Conservation (phyloP, 2,329 filamentous ascomycete genomes). For the Alternaria arbusti region DNA sequence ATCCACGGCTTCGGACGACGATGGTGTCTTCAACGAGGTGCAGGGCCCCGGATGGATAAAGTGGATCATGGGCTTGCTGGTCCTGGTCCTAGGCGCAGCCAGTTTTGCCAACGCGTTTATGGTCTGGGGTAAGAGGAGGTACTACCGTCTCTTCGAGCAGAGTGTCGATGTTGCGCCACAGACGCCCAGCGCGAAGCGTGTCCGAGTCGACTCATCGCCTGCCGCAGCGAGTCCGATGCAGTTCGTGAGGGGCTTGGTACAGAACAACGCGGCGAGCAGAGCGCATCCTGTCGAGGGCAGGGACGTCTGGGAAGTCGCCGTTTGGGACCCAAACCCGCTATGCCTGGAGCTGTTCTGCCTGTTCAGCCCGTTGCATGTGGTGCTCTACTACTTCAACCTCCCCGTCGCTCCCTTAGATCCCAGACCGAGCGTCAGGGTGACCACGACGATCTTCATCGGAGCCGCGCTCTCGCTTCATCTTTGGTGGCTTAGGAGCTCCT, state of each 20-base stretch:
- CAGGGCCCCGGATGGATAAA: conserved; percentile 66
- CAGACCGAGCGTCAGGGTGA: conserved; percentile 82
- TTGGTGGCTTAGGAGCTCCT: conserved; percentile 73
- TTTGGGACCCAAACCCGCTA: conserved; percentile 92
- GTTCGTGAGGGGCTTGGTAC: conserved; percentile 71
- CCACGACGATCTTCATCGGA: conserved; percentile 81
- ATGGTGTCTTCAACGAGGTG: conserved; percentile 79
- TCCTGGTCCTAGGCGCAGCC: conserved; percentile 71
- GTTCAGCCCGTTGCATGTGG: conserved; percentile 92
- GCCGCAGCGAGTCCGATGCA: conserved; percentile 78
- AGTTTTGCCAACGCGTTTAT: conserved; percentile 81
- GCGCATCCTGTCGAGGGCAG: conserved; percentile 80
- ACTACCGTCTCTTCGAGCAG: conserved; percentile 90
- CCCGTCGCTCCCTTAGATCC: conserved; percentile 78
- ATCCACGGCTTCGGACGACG: conserved; percentile 58
- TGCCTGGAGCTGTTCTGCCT: conserved; percentile 83
- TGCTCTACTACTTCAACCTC: conserved; percentile 87
- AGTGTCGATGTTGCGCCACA: conserved; percentile 76
- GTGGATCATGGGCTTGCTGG: conserved; percentile 70
- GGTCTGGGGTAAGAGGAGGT: conserved; percentile 79
- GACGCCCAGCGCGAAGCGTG: conserved; percentile 86
- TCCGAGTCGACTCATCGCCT: conserved; percentile 85
- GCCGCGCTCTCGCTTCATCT: conserved; percentile 78
- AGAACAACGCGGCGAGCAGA: conserved; percentile 77
- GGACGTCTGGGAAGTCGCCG: conserved; percentile 92